phyloP scores from a whole-genome alignment of 148 eudicot genomes.

The Oxyria digyna region DNA sequence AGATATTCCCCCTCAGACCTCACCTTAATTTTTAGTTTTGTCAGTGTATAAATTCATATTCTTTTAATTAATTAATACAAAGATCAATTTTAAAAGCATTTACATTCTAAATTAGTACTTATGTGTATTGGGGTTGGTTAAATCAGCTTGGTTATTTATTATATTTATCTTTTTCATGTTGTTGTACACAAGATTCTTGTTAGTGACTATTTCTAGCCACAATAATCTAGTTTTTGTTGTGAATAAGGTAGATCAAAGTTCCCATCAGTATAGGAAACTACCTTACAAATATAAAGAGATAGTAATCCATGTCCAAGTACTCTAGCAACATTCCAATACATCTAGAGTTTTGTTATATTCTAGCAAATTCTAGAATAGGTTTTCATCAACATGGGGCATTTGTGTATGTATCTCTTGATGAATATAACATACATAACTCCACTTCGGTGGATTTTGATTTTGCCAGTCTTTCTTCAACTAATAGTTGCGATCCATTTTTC shows the following conservation, averaged over 20 bases:
- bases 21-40: neutral
- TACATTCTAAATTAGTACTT: neutral
- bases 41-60: neutral
- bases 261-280: neutral
- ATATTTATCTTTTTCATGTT: too few species aligned
- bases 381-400: neutral
- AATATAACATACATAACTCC: neutral
- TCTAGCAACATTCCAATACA: neutral
- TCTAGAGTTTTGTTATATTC: neutral
- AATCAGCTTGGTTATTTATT: neutral
- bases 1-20: too few species aligned
- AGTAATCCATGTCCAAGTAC: neutral
- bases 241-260: neutral
- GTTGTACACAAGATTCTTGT: neutral
- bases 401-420: neutral
- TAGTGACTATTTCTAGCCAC: neutral
- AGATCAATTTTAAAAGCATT: neutral
- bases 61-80: neutral
- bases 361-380: neutral
- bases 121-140: neutral
- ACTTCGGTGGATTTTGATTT: neutral
- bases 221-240: neutral
- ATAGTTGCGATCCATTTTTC: neutral
- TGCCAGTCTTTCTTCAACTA: neutral
- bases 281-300: neutral